phyloP scores from a whole-genome alignment of 805 yeast species.

The Lachancea dasiensis region DNA sequence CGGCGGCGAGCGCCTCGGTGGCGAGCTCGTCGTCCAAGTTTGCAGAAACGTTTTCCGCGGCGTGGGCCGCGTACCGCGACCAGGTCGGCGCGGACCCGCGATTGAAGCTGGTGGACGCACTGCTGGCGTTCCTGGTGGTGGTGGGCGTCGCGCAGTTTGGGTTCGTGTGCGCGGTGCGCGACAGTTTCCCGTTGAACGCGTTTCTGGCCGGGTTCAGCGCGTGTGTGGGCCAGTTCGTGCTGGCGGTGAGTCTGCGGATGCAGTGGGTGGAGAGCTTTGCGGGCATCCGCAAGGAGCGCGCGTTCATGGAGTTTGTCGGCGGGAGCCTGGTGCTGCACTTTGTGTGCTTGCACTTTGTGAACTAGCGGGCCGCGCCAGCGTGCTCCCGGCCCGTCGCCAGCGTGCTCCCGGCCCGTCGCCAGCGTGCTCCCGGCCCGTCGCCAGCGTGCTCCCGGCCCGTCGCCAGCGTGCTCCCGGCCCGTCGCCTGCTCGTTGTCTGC shows the following conservation, averaged over 20 bases:
- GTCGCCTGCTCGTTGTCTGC: too few relatives aligned
- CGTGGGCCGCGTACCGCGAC: slow-evolving; percentile 21
- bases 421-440: too few relatives aligned
- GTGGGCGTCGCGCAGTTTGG: slow-evolving; percentile 74
- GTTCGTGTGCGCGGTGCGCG: slow-evolving; percentile 70
- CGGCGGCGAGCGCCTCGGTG: slow-evolving; percentile 6
- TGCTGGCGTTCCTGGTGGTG: slow-evolving; percentile 64
- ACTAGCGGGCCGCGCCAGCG: too few relatives aligned
- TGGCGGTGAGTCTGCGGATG: slow-evolving; percentile 74
- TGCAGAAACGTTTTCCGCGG: slow-evolving; percentile 23
- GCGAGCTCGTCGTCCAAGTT: slow-evolving; percentile 15
- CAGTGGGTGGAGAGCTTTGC: slow-evolving; percentile 50
- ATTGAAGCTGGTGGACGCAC: slow-evolving; percentile 66
- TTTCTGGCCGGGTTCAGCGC: slow-evolving; percentile 87
- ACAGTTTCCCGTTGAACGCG: slow-evolving; percentile 92
- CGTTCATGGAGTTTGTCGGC: slow-evolving; percentile 82
- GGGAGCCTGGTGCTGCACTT: slow-evolving; percentile 89
- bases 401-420: too few relatives aligned
- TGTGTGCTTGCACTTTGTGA: slow-evolving; percentile 83
- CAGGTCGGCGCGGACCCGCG: slow-evolving; percentile 36
- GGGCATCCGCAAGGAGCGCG: slow-evolving; percentile 47
- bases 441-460: too few relatives aligned
- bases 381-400: too few relatives aligned
- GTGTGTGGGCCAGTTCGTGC: slow-evolving; percentile 93
- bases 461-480: too few relatives aligned